Percentiles rank a stretch among this genome's conserved stretches.
phyloP scores from a whole-genome alignment of 2,329 filamentous ascomycete genomes.

The Tolypocladium pustulatum region DNA sequence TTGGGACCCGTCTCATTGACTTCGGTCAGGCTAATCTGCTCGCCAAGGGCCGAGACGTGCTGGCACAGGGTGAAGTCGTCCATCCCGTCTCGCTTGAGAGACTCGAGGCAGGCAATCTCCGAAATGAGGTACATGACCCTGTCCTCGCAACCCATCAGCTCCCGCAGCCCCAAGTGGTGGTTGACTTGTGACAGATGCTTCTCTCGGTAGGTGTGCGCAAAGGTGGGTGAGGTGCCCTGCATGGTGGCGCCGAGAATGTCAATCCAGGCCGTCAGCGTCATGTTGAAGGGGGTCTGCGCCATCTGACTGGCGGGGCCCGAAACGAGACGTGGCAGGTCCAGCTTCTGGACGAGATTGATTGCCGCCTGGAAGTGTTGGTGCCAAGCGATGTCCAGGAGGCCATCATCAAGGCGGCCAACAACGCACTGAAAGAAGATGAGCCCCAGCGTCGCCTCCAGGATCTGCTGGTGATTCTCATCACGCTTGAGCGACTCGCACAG shows the following conservation, averaged over 20 bases:
- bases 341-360: conserved; percentile 72
- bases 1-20: conserved; percentile 45
- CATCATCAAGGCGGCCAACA: conserved; percentile 76
- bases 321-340: conserved; percentile 65
- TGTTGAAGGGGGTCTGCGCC: conserved; percentile 74
- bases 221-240: conserved; percentile 73
- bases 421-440: conserved; percentile 96
- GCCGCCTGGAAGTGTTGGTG: conserved; percentile 94
- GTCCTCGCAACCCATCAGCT: conserved; percentile 97
- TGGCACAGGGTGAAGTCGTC: conserved; percentile 79
- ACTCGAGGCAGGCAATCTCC: conserved; percentile 92
- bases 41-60: conserved; percentile 79
- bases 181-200: conserved; percentile 67
- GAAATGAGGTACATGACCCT: conserved; percentile 96
- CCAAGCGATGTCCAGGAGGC: conserved; percentile 87
- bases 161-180: conserved; percentile 62
- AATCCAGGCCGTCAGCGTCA: conserved; percentile 90
- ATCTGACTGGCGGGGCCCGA: conserved; percentile 42
- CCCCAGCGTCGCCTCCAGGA: conserved; percentile 82
- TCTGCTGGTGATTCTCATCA: conserved; percentile 76
- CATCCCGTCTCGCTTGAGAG: conserved; percentile 72
- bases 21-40: conserved; percentile 79
- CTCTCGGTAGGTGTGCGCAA: conserved; percentile 90
- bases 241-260: conserved; percentile 94
- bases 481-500: conserved; percentile 72